Conservation (phyloP, 345 rosid genomes). For the Raphanus raphanistrum region DNA sequence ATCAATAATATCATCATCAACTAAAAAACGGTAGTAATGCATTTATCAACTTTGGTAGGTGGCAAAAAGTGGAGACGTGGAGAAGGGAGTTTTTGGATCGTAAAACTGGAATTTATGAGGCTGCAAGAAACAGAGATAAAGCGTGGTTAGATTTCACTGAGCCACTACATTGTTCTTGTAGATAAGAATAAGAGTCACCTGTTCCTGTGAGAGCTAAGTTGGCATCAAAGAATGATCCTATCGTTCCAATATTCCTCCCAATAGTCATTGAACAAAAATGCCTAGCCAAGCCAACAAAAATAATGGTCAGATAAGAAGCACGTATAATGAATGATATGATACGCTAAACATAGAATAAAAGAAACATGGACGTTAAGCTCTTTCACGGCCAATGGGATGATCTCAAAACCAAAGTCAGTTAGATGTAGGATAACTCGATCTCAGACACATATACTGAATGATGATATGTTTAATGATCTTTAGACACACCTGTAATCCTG, state of each 20-base stretch:
- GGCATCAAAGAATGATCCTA: conserved; percentile 77
- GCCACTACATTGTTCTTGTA: neutral
- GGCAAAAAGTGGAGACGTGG: conserved; percentile 87
- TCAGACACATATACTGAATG: conserved; percentile 27
- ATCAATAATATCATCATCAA: neutral
- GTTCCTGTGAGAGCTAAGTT: conserved; percentile 79
- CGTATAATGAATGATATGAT: neutral
- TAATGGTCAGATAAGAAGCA: neutral
- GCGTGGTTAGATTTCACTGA: neutral
- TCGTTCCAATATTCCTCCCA: conserved; percentile 95
- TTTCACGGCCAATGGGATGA: conserved; percentile 66
- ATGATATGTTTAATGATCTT: too few species aligned
- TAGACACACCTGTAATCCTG: too few species aligned
- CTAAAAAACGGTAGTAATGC: conserved; percentile 33
- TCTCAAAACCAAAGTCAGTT: conserved; percentile 90
- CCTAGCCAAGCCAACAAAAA: conserved; percentile 40
- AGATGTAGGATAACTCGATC: conserved; percentile 63
- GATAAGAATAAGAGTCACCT: conserved; percentile 43
- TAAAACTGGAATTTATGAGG: conserved; percentile 74
- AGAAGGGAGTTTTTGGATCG: conserved; percentile 80
- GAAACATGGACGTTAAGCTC: conserved; percentile 68
- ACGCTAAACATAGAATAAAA: neutral
- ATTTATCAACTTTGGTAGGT: conserved; percentile 80
- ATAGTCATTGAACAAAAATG: conserved; percentile 80
- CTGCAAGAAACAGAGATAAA: conserved; percentile 37